These are phyloP conservation scores for Mucor plumbeus DNA, from an alignment of 371 early-diverging fungal species.

Conservation along the genomic window DNA sequence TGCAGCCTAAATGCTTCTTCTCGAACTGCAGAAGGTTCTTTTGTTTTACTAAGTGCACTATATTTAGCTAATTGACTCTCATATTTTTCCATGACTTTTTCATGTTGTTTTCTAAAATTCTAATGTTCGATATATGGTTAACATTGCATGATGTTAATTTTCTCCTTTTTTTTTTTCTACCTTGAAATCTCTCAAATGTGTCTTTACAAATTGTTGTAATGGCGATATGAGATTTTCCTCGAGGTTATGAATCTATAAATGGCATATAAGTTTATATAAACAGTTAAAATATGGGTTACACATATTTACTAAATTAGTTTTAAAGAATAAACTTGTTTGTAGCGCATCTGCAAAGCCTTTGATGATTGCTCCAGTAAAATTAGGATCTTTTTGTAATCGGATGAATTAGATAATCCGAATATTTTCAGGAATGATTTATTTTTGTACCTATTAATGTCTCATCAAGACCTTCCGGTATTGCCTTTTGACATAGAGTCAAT, in stretches of 20 bases:
- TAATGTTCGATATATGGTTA: background rate
- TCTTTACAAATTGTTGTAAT: slow-evolving; percentile 60
- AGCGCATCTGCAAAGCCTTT: slow-evolving; percentile 50
- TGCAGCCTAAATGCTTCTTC: slow-evolving; percentile 70
- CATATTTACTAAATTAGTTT: slow-evolving; percentile 53
- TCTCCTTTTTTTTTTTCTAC: background rate
- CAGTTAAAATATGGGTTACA: slow-evolving; percentile 1
- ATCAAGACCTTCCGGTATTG: slow-evolving; percentile 36
- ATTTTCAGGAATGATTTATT: background rate
- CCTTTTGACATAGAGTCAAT: slow-evolving; percentile 33
- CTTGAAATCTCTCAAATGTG: slow-evolving; percentile 66
- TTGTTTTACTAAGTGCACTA: slow-evolving; percentile 53
- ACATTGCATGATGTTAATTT: too few species aligned
- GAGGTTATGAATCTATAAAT: slow-evolving; percentile 53
- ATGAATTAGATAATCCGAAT: slow-evolving; percentile 17
- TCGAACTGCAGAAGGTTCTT: slow-evolving; percentile 63
- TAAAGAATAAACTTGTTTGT: slow-evolving; percentile 51
- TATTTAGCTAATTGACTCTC: slow-evolving; percentile 65
- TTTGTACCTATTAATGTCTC: slow-evolving; percentile 38
- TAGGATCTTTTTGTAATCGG: slow-evolving; percentile 25
- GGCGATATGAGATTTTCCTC: slow-evolving; percentile 58
- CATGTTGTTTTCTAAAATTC: slow-evolving; percentile 51
- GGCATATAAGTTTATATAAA: slow-evolving; percentile 15
- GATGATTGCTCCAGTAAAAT: slow-evolving; percentile 39
- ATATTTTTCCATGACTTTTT: slow-evolving; percentile 60